A percentile compares a stretch with the other conserved stretches of the same genome.
Evolutionary conservation across 495 filamentous ascomycete species (phyloP).

Genomic region (Tetracladium setigerum): DNA sequence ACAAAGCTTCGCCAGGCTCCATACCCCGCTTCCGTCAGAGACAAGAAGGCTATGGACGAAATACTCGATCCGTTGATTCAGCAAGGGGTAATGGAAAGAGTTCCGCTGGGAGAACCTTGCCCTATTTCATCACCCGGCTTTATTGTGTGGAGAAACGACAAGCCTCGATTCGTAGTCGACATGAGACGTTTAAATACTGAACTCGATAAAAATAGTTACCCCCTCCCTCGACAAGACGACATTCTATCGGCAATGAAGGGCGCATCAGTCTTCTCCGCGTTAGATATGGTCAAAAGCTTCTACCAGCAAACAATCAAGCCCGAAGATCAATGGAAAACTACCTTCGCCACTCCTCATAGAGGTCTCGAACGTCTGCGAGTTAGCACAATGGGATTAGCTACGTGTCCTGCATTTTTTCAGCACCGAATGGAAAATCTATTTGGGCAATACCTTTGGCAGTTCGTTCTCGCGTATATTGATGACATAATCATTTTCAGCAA

Average conservation of each 20-base stretch:
- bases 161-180: slow-evolving; percentile 12
- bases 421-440: slow-evolving; percentile 12
- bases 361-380: slow-evolving; percentile 13
- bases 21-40: neutral
- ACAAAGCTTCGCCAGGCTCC: neutral
- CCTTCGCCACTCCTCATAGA: slow-evolving; percentile 8
- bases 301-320: slow-evolving; percentile 3
- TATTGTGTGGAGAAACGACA: slow-evolving; percentile 7
- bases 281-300: slow-evolving; percentile 12
- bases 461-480: neutral
- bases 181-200: slow-evolving; percentile 8
- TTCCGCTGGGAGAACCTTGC: slow-evolving; percentile 4
- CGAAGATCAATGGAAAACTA: slow-evolving; percentile 7
- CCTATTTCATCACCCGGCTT: slow-evolving; percentile 2
- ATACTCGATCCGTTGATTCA: neutral
- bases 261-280: neutral
- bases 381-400: slow-evolving; percentile 11
- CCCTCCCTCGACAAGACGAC: slow-evolving; percentile 2
- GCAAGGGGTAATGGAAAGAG: neutral
- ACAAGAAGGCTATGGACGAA: neutral
- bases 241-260: slow-evolving; percentile 2
- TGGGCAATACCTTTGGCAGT: neutral
- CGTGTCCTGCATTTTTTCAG: slow-evolving; percentile 11
- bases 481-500: slow-evolving; percentile 12
- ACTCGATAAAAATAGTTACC: slow-evolving; percentile 5